Base-by-base conservation (phyloP, 2,329 filamentous ascomycete species). In the Fusarium sp. region DNA sequence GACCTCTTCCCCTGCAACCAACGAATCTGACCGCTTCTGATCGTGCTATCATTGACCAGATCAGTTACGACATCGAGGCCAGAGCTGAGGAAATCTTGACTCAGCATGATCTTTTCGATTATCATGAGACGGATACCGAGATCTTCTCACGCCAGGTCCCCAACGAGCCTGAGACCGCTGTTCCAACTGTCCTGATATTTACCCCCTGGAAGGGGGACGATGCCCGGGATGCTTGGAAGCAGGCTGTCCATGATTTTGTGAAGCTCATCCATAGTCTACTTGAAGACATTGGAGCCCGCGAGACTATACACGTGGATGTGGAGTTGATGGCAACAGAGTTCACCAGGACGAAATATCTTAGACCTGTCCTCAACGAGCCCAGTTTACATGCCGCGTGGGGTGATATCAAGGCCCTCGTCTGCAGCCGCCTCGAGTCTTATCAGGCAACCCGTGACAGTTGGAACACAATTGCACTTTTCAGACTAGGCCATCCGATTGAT, bases 301-400 rank as follows among this genome's bases (percentile, higher is more conserved):
- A 39, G 19, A 38, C 45, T 7, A 7, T 13, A 17, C 45, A 15
- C 22, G 5, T 56, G 13, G n/a, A 43, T 1, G 24, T 57, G 0
- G 51, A 68, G 2, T 58, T 67, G 8, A 31, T 42, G 5, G 33
- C 51, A 2, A 42, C 10, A 0, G 22, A 65, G 15, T 28, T 22
- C 5, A 3, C 3, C 14, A 9, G 10, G 5, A 6, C 1, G 1
- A 60, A 34, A 10, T 45, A 49, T 8, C 19, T 53, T 2, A 8
- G 7, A 4, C 15, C n/a, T 3, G 43, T 33, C 7, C 22, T 13
- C 3, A 14, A 50, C 10, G 4, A 21, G 1, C 28, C 31, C 2
- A 11, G 15, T 1, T 9, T 33, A 3, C 15, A 8, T 36, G 2
- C 39, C 1, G 19, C 9, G 9, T 67, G 64, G 64, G 46, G 36